Evolutionary conservation across 345 rosid species (phyloP).

Genomic region (Bretschneidera sinensis): DNA sequence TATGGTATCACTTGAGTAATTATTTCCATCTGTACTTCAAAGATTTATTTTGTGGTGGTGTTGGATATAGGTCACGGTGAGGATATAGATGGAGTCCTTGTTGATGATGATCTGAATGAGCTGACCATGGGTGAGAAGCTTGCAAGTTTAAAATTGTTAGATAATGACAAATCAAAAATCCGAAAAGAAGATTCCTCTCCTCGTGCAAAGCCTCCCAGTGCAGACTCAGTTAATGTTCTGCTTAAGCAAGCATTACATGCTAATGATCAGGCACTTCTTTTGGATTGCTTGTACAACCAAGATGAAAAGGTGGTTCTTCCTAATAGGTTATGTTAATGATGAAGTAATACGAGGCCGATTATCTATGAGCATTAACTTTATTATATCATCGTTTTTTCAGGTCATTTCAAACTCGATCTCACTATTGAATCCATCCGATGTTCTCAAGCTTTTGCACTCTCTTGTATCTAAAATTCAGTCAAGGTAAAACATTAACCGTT

Average conservation of each 20-base stretch:
- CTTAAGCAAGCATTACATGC: slow-evolving; percentile 87
- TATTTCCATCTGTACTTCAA: background rate
- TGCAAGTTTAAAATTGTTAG: slow-evolving; percentile 44
- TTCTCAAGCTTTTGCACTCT: slow-evolving; percentile 64
- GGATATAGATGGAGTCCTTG: slow-evolving; percentile 56
- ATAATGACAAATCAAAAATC: slow-evolving; percentile 24
- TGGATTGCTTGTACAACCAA: slow-evolving; percentile 87
- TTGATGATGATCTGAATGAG: slow-evolving; percentile 64
- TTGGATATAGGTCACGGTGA: slow-evolving; percentile 48
- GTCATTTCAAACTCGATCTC: slow-evolving; percentile 83
- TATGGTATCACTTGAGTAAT: background rate
- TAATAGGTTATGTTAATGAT: slow-evolving; percentile 1
- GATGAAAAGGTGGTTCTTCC: slow-evolving; percentile 61
- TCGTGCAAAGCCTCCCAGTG: slow-evolving; percentile 67
- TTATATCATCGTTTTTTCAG: slow-evolving; percentile 30
- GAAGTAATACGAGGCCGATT: background rate
- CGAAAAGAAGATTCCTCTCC: slow-evolving; percentile 25
- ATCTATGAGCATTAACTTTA: background rate
- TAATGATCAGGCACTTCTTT: slow-evolving; percentile 77
- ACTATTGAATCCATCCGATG: slow-evolving; percentile 66
- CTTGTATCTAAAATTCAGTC: slow-evolving; percentile 72
- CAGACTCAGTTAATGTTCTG: slow-evolving; percentile 77
- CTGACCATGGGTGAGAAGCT: slow-evolving; percentile 95
- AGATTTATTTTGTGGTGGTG: background rate
- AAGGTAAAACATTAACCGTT: slow-evolving; percentile 39